phyloP scores from a whole-genome alignment of 2,329 filamentous ascomycete genomes.

The Pleurostoma richardsiae region DNA sequence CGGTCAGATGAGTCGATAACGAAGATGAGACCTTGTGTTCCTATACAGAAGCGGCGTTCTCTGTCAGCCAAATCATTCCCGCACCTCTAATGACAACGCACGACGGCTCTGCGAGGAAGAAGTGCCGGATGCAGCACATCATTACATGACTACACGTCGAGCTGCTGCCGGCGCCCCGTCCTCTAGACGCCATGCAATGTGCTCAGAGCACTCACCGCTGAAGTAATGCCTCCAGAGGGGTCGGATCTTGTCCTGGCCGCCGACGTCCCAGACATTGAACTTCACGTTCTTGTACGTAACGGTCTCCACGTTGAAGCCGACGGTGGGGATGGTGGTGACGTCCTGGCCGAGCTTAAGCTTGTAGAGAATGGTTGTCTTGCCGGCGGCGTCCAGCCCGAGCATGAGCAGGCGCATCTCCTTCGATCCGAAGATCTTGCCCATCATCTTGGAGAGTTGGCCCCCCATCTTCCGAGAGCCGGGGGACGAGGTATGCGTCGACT shows the following conservation, averaged over 20 bases:
- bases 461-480: constrained; percentile 56
- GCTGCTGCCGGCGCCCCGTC: no score
- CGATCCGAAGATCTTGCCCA: constrained; percentile 98
- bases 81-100: not conserved
- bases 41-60: constrained; percentile 32
- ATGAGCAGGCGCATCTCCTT: constrained; percentile 99
- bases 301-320: constrained; percentile 98
- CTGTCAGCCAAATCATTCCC: constrained; percentile 1
- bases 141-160: no score
- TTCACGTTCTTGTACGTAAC: constrained; percentile 99
- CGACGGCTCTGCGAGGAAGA: not conserved
- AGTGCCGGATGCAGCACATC: not conserved
- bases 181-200: no score
- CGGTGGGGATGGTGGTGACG: constrained; percentile 96
- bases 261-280: constrained; percentile 99
- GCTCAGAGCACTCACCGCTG: constrained; percentile 49
- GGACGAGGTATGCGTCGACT: no score
- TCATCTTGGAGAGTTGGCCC: constrained; percentile 88
- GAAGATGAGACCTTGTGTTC: constrained; percentile 97
- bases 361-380: constrained; percentile 99
- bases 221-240: constrained; percentile 98
- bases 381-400: constrained; percentile 94
- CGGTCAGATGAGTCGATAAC: constrained; percentile 95
- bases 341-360: constrained; percentile 98
- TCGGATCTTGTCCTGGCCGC: constrained; percentile 97